phyloP scores from a whole-genome alignment of 2,329 filamentous ascomycete species.

The Colletotrichum musicola region DNA sequence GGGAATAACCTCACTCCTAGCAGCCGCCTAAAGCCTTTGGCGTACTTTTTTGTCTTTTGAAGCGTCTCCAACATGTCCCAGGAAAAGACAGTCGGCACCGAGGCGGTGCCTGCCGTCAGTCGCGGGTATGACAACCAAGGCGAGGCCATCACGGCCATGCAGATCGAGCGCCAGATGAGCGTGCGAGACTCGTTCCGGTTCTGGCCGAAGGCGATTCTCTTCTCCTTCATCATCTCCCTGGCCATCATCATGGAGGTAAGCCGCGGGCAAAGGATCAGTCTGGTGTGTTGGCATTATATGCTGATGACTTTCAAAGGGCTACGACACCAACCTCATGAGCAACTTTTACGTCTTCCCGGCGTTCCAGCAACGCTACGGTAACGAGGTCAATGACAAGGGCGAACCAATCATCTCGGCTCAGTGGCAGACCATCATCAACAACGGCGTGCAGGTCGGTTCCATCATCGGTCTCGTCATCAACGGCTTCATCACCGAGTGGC shows the following conservation, averaged over 20 bases:
- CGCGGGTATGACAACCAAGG: constrained; percentile 22
- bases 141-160: constrained; percentile 36
- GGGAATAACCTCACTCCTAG: constrained; percentile 31
- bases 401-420: constrained; percentile 60
- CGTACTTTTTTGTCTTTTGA: not conserved
- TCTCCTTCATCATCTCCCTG: constrained; percentile 43
- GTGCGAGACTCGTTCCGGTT: constrained; percentile 41
- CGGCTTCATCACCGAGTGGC: constrained; percentile 58
- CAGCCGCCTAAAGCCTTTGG: not conserved
- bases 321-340: constrained; percentile 51
- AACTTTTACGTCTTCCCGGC: constrained; percentile 54
- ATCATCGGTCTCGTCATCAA: constrained; percentile 63
- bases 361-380: constrained; percentile 53
- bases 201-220: constrained; percentile 41
- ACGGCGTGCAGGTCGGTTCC: constrained; percentile 58
- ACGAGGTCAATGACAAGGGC: constrained; percentile 49
- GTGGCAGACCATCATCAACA: constrained; percentile 65
- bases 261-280: too few species aligned
- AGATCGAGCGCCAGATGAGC: constrained; percentile 42
- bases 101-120: constrained; percentile 32
- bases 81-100: constrained; percentile 30
- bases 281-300: not conserved
- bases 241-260: constrained; percentile 46
- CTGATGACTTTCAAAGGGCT: constrained; percentile 45
- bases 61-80: constrained; percentile 25